These are phyloP conservation scores for Cicer chorassanicum DNA, from an alignment of 306 rosid species.

Conservation along the genomic window DNA sequence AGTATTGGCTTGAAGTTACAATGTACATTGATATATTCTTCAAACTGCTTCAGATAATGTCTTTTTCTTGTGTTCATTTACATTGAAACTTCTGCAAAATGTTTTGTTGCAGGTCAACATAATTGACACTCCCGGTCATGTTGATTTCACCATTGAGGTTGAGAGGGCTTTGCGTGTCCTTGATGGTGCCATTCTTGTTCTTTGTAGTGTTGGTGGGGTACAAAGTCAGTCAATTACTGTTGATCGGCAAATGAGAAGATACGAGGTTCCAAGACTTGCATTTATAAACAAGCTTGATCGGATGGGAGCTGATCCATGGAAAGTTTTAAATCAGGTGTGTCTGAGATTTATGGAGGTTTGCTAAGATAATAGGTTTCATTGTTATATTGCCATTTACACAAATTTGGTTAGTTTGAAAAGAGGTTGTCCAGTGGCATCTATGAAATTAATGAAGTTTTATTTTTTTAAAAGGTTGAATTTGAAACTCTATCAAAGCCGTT, in stretches of 20 bases:
- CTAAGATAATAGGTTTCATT: conserved; percentile 5
- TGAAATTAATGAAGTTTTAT: neutral
- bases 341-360: conserved; percentile 37
- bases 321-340: conserved; percentile 89
- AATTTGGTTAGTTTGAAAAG: conserved; percentile 17
- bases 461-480: conserved; percentile 10
- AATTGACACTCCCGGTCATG: conserved; percentile 98
- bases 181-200: conserved; percentile 99
- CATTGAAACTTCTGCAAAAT: conserved; percentile 33
- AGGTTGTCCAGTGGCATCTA: conserved; percentile 13
- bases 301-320: conserved; percentile 99
- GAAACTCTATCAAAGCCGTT: conserved; percentile 1
- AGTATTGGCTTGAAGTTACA: conserved; percentile 21
- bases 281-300: conserved; percentile 96
- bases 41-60: conserved; percentile 16
- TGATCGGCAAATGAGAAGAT: conserved; percentile 98
- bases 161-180: conserved; percentile 98
- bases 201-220: conserved; percentile 98
- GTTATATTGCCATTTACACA: conserved; percentile 28
- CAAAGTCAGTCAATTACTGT: conserved; percentile 99
- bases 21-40: conserved; percentile 11
- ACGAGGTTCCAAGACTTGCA: conserved; percentile 94
- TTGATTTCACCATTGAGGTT: conserved; percentile 96
- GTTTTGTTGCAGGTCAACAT: conserved; percentile 82
- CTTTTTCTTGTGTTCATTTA: conserved; percentile 12